Percentiles rank a stretch among this genome's conserved stretches.
These are phyloP conservation scores for Fragilariopsis cylindrus DNA, from an alignment of 108 stramenopile species.

Conservation along the genomic window DNA sequence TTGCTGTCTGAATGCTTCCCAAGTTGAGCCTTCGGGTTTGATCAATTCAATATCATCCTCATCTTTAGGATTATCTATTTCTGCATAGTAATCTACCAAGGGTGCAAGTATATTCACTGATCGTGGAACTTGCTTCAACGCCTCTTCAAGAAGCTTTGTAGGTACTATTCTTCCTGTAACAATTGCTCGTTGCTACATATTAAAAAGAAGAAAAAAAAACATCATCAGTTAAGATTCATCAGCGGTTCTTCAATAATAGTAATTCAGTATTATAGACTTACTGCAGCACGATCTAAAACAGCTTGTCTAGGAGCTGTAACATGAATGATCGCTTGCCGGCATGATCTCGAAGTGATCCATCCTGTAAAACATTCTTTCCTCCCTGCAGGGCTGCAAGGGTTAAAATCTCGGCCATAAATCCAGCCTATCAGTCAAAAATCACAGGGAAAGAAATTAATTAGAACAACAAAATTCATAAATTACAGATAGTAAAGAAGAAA, in stretches of 20 bases:
- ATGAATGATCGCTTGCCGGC: conserved; percentile 80
- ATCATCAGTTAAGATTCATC: not conserved
- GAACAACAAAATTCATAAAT: not conserved
- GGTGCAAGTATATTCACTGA: conserved; percentile 67
- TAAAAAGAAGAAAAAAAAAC: not conserved
- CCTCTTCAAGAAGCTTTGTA: conserved; percentile 51
- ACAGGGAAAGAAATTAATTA: not conserved
- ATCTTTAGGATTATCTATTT: conserved; percentile 64
- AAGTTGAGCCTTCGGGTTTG: conserved; percentile 53
- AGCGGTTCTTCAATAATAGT: not conserved
- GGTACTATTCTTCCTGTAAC: conserved; percentile 81
- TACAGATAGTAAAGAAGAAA: not conserved
- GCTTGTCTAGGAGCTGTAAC: conserved; percentile 72
- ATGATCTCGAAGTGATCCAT: conserved; percentile 78
- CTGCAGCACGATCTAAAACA: conserved; percentile 73
- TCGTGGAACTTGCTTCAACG: conserved; percentile 78
- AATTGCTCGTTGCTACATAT: conserved; percentile 42
- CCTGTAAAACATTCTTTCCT: conserved; percentile 83
- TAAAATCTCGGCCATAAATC: conserved; percentile 75
- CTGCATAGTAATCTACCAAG: conserved; percentile 73
- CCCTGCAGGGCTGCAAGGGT: conserved; percentile 75
- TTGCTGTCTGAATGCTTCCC: conserved; percentile 64
- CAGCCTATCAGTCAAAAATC: conserved; percentile 30
- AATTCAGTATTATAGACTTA: conserved; percentile 24
- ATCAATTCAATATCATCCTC: conserved; percentile 55